Evolutionary conservation across 768 basidiomycete species (phyloP).

Genomic region (Serendipita vermifera): DNA sequence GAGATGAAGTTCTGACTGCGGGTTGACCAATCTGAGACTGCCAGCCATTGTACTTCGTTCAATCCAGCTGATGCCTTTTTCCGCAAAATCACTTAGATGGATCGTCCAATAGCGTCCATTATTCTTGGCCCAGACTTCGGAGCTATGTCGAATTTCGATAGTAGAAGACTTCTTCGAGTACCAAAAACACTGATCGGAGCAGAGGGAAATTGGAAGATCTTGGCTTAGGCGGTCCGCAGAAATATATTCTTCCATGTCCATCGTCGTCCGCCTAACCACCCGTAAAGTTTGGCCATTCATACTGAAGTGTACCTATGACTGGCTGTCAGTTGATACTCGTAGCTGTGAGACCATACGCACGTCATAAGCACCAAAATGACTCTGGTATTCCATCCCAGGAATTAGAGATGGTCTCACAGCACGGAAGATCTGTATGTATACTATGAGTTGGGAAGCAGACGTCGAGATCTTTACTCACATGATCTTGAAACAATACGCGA

Average conservation of each 20-base stretch:
- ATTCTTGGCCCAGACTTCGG: neutral
- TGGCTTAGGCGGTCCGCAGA: neutral
- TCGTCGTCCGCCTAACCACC: neutral
- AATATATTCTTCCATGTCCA: neutral
- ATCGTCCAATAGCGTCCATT: neutral
- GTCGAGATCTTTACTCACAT: conserved; percentile 10
- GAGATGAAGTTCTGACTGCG: neutral
- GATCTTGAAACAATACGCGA: conserved; percentile 30
- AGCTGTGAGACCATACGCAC: conserved; percentile 13
- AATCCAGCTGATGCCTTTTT: neutral
- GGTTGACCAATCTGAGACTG: neutral
- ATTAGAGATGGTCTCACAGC: conserved; percentile 27
- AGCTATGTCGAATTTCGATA: neutral
- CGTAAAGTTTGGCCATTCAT: conserved; percentile 10
- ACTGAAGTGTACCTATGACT: conserved; percentile 24
- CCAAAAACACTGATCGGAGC: neutral
- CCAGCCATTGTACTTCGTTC: neutral
- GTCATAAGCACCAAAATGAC: conserved; percentile 16
- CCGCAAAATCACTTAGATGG: neutral
- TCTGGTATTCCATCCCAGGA: conserved; percentile 26
- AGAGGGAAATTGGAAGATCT: neutral
- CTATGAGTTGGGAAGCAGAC: neutral
- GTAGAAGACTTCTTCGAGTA: neutral
- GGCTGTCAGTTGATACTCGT: conserved; percentile 6
- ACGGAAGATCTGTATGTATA: conserved; percentile 17